Conservation (phyloP, 2,329 filamentous ascomycete species). For the Colletotrichum sp. region DNA sequence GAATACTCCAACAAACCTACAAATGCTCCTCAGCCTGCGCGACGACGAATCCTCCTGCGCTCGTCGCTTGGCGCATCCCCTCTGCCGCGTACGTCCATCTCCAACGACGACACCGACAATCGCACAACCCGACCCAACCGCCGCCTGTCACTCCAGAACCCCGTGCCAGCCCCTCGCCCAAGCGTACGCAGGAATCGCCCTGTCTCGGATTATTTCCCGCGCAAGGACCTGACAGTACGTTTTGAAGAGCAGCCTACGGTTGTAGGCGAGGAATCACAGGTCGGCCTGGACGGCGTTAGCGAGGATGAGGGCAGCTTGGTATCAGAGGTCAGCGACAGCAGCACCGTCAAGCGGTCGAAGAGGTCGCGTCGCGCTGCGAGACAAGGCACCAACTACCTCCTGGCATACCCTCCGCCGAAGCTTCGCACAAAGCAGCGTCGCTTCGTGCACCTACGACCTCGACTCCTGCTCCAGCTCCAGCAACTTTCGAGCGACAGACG, state of each 20-base stretch:
- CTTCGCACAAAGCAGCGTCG: constrained; percentile 66
- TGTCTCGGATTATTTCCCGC: constrained; percentile 42
- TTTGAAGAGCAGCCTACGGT: constrained; percentile 47
- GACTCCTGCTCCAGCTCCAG: constrained; percentile 75
- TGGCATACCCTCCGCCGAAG: constrained; percentile 71
- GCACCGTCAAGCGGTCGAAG: constrained; percentile 35
- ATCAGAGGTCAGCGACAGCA: constrained; percentile 53
- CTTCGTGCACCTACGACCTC: constrained; percentile 70
- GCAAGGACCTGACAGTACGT: constrained; percentile 49
- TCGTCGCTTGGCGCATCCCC: constrained; percentile 39
- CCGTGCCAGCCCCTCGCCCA: constrained; percentile 6
- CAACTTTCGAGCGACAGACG: constrained; percentile 64
- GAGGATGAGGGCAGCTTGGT: constrained; percentile 55
- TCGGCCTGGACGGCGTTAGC: constrained; percentile 36
- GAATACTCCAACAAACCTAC: constrained; percentile 54
- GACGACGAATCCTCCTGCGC: constrained; percentile 44
- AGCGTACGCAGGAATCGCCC: constrained; percentile 31
- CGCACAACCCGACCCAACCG: not conserved
- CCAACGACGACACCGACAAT: not conserved
- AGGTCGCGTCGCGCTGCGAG: constrained; percentile 37
- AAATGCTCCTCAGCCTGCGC: constrained; percentile 31
- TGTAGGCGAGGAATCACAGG: constrained; percentile 13
- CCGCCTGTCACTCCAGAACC: constrained; percentile 9
- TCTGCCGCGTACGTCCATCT: not conserved
- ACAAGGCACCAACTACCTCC: constrained; percentile 66